These are phyloP conservation scores for Cryphonectria nitschkei DNA, from an alignment of 2,329 filamentous ascomycete genomes.

Conservation along the genomic window DNA sequence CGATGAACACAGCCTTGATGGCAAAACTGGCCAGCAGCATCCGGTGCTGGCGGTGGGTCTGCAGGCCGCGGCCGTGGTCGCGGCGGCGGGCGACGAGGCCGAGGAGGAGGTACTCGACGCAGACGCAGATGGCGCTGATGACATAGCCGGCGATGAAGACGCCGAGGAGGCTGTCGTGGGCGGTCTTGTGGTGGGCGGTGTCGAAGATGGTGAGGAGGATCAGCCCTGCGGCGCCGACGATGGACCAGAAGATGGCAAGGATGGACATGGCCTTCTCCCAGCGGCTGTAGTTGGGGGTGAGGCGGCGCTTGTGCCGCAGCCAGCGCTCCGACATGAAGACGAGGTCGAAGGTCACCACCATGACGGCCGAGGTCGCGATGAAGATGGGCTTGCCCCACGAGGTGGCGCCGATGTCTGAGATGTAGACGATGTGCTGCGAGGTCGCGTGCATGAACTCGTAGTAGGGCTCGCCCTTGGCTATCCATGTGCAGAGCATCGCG, in stretches of 20 bases:
- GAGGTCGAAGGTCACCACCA: constrained; percentile 75
- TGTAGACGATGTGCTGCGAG: constrained; percentile 65
- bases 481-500: constrained; percentile 20
- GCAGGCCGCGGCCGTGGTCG: constrained; percentile 74
- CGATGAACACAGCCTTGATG: constrained; percentile 78
- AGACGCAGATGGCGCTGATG: constrained; percentile 80
- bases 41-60: constrained; percentile 70
- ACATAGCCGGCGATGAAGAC: constrained; percentile 84
- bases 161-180: constrained; percentile 74
- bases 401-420: constrained; percentile 62
- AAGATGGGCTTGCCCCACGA: constrained; percentile 71
- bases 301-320: constrained; percentile 74
- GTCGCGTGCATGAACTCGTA: constrained; percentile 59
- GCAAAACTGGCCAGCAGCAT: constrained; percentile 77
- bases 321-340: constrained; percentile 78
- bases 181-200: constrained; percentile 61
- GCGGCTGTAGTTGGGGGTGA: constrained; percentile 68
- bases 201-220: constrained; percentile 83
- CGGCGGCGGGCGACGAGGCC: constrained; percentile 13
- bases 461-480: constrained; percentile 32
- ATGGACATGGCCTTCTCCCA: constrained; percentile 62
- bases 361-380: constrained; percentile 68
- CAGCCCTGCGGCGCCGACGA: constrained; percentile 74
- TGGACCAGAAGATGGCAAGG: constrained; percentile 64
- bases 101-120: constrained; percentile 62